These are phyloP conservation scores for Cenchrus americanus DNA, from an alignment of 176 grass and related monocot species.

Conservation along the genomic window DNA sequence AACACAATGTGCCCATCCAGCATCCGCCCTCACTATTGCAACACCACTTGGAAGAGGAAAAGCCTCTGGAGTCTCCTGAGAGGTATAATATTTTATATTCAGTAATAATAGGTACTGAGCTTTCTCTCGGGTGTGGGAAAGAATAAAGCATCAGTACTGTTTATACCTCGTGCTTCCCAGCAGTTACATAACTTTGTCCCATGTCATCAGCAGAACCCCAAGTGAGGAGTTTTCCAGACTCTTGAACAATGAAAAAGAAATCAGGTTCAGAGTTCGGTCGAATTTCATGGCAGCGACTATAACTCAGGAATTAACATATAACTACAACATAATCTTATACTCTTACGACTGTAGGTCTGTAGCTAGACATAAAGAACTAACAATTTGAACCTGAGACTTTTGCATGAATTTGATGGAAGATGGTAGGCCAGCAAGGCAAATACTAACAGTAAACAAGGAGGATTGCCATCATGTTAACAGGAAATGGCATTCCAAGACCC, in stretches of 20 bases:
- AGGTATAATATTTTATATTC: slow-evolving; percentile 31
- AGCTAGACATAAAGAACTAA: slow-evolving; percentile 4
- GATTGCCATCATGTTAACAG: slow-evolving; percentile 11
- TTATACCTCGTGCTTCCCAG: slow-evolving; percentile 94
- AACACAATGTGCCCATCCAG: slow-evolving; percentile 97
- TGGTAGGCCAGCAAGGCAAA: slow-evolving; percentile 17
- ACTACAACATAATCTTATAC: not conserved
- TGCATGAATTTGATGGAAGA: slow-evolving; percentile 3
- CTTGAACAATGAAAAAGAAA: slow-evolving; percentile 47
- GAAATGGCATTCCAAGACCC: not conserved
- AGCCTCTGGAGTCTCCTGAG: slow-evolving; percentile 87
- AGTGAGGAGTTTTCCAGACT: slow-evolving; percentile 85
- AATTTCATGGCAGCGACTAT: not conserved
- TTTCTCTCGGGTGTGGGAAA: not conserved
- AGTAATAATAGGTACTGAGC: slow-evolving; percentile 11
- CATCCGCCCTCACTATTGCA: slow-evolving; percentile 73
- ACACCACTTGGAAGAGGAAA: slow-evolving; percentile 88
- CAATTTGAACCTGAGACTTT: not conserved
- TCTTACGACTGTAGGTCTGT: not conserved
- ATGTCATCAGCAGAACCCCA: slow-evolving; percentile 98
- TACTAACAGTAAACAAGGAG: not conserved
- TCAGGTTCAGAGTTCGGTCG: slow-evolving; percentile 18
- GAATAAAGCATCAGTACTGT: slow-evolving; percentile 29
- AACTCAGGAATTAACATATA: slow-evolving; percentile 18
- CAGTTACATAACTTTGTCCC: slow-evolving; percentile 96